Evolutionary conservation across 805 yeast species (phyloP), one percentile per base, ranked within the genome.

Genomic region (Cephaloascus fragrans): DNA sequence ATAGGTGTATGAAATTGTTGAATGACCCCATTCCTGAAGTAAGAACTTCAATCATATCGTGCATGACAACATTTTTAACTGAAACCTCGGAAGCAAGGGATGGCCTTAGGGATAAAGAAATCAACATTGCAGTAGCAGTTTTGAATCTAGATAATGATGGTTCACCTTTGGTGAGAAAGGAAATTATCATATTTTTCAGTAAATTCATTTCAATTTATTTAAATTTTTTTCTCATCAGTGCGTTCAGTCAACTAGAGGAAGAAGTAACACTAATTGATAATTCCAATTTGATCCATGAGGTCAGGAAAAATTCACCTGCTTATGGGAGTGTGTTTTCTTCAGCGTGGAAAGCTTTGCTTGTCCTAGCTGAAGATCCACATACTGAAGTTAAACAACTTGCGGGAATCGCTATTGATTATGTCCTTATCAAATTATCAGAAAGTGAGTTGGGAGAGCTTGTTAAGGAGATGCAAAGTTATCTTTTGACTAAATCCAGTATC

Each of bases 21-120:
- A 75, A 73, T 44, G 97, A 93, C 53, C 96, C 97, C 0, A 87
- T 90, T 36, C 96, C 97, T 0, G 98, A 93, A 56, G 95, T 93
- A 1, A 68, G 97, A 40, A 83, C 96, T 0, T 85, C 97, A 0
- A 75, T 86, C 3, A 62, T 93, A 10, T 63, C 78, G 26, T 83
- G 95, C 0, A 62, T 90, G 37, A 75, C 87, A 3, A 74, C 79
- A 31, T 86, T 80, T 51, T 57, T 83, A 28, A 75, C 80, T 3
- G 76, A 68, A 26, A 41, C 45, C 9, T 49, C 59, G 14, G 71
- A 66, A 20, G 42, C 61, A 39, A 44, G 69, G 36, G 67, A 62
- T 38, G 83, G 75, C 44, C 54, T 80, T 42, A 76, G 70, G 49
- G 77, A 75, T 42, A 85, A 80, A 47, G 95, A 87, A 49, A 64